A percentile compares a stretch with the other conserved stretches of the same genome.
These are phyloP conservation scores for Wickerhamomyces bovis DNA, from an alignment of 805 yeast species.

Conservation along the genomic window DNA sequence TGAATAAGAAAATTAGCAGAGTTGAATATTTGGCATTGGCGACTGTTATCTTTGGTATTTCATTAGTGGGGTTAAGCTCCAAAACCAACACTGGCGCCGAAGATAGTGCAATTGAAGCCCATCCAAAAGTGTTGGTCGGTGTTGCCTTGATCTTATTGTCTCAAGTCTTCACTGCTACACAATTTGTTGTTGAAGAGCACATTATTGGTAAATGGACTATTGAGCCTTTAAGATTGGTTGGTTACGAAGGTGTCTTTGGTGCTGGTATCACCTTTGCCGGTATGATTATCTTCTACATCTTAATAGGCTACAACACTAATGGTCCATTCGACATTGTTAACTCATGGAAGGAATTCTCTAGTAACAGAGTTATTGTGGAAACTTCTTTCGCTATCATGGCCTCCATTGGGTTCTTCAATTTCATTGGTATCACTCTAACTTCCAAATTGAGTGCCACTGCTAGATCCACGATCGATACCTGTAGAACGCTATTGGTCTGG, in stretches of 20 bases:
- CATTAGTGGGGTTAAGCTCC: conserved; percentile 70
- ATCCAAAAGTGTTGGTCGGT: conserved; percentile 42
- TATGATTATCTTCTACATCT: conserved; percentile 39
- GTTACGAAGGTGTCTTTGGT: conserved; percentile 71
- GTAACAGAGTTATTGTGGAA: conserved; percentile 35
- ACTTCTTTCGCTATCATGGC: conserved; percentile 63
- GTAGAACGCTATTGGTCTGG: conserved; percentile 75
- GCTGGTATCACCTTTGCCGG: conserved; percentile 35
- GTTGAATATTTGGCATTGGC: conserved; percentile 63
- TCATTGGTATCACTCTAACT: conserved; percentile 67
- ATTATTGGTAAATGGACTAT: conserved; percentile 47
- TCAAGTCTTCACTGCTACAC: conserved; percentile 65
- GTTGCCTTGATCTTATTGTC: conserved; percentile 53
- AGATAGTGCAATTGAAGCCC: conserved; percentile 1
- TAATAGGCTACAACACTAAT: conserved; percentile 32
- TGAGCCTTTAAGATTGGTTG: conserved; percentile 61
- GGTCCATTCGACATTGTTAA: conserved; percentile 49
- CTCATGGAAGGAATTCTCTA: conserved; percentile 43
- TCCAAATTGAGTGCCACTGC: conserved; percentile 65
- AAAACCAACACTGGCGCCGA: conserved; percentile 25
- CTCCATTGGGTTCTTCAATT: conserved; percentile 67
- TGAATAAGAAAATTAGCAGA: conserved; percentile 47
- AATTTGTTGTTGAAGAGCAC: conserved; percentile 74
- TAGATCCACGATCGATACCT: conserved; percentile 72
- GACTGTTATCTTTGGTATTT: conserved; percentile 64